phyloP scores from a whole-genome alignment of 2,329 filamentous ascomycete genomes.

The Fusarium pseudonygamai region DNA sequence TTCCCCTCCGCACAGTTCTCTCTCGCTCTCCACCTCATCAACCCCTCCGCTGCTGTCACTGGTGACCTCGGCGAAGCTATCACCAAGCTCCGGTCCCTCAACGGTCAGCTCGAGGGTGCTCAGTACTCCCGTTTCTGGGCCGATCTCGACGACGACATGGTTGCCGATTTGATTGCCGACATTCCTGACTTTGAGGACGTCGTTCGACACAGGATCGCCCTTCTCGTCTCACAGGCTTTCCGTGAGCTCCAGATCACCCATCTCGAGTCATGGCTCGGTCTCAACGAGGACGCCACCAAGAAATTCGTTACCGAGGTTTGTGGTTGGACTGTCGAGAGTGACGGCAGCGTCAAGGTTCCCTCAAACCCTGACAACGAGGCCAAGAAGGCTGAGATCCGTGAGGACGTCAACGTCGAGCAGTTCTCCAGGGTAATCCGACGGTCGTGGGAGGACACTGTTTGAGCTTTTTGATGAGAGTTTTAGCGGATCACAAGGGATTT shows the following conservation, averaged over 20 bases:
- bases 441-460: constrained; percentile 78
- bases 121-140: constrained; percentile 95
- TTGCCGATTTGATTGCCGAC: constrained; percentile 94
- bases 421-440: constrained; percentile 82
- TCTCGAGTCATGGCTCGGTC: constrained; percentile 79
- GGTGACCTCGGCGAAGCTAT: constrained; percentile 90
- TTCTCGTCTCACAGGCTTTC: constrained; percentile 83
- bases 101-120: constrained; percentile 86
- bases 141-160: constrained; percentile 93
- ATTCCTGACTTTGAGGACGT: constrained; percentile 95
- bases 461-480: constrained; percentile 30
- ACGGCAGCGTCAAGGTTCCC: constrained; percentile 76
- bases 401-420: constrained; percentile 93
- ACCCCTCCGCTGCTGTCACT: constrained; percentile 73
- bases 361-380: constrained; percentile 98
- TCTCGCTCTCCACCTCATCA: constrained; percentile 92
- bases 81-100: constrained; percentile 84
- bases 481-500: constrained; percentile 29
- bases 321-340: constrained; percentile 82
- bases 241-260: constrained; percentile 75
- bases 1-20: constrained; percentile 97
- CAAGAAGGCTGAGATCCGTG: constrained; percentile 92
- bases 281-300: constrained; percentile 72
- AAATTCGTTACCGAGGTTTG: constrained; percentile 88
- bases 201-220: constrained; percentile 88